These are phyloP conservation scores for Alternaria gaisen DNA, from an alignment of 2,329 filamentous ascomycete genomes.

Conservation along the genomic window DNA sequence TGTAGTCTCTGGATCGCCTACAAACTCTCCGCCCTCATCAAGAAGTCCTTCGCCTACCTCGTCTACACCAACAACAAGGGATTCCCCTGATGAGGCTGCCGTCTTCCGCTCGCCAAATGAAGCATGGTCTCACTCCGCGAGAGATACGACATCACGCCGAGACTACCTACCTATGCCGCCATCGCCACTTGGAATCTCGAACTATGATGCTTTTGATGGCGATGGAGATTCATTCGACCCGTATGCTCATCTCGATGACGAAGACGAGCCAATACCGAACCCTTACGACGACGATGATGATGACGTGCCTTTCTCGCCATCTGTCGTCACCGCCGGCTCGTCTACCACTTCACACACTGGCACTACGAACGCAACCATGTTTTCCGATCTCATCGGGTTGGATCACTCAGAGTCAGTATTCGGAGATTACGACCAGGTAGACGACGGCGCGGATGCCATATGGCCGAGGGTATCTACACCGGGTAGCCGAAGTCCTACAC, in stretches of 20 bases:
- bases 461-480: conserved; percentile 30
- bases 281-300: conserved; percentile 23
- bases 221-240: conserved; percentile 45
- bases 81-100: conserved; percentile 5
- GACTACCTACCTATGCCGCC: conserved; percentile 48
- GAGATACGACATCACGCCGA: conserved; percentile 27
- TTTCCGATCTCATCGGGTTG: conserved; percentile 32
- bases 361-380: conserved; percentile 17
- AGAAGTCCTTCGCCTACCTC: conserved; percentile 33
- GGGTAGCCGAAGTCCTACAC: background rate
- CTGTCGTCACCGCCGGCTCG: conserved; percentile 20
- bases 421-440: conserved; percentile 37
- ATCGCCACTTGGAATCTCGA: conserved; percentile 53
- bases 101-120: conserved; percentile 45
- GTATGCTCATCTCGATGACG: conserved; percentile 45
- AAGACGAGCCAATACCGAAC: conserved; percentile 26
- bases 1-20: conserved; percentile 26
- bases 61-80: conserved; percentile 17
- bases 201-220: conserved; percentile 55
- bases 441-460: conserved; percentile 30
- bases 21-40: conserved; percentile 25
- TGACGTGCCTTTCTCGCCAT: conserved; percentile 26
- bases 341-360: conserved; percentile 10
- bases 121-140: conserved; percentile 36
- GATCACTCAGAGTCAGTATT: conserved; percentile 34